These are phyloP conservation scores for Cutaneotrichosporon daszewskae DNA, from an alignment of 1,284 basidiomycete species.

Conservation along the genomic window DNA sequence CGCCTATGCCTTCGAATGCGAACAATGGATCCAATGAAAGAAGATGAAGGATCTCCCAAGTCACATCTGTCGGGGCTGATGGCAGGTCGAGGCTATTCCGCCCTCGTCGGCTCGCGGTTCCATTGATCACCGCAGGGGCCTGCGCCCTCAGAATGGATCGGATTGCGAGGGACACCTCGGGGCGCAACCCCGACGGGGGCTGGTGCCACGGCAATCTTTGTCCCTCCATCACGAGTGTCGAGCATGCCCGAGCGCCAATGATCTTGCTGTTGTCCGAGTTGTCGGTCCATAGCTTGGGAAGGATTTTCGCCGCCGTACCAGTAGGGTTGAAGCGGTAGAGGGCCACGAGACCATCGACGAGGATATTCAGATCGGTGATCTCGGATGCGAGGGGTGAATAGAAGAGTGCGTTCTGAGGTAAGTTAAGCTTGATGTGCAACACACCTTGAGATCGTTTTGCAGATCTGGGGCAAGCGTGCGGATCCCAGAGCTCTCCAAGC, in stretches of 20 bases:
- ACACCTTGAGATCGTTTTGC: slow-evolving; percentile 63
- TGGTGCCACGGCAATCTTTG: slow-evolving; percentile 32
- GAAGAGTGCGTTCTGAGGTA: slow-evolving; percentile 34
- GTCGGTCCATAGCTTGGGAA: slow-evolving; percentile 65
- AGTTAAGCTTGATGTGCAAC: neutral
- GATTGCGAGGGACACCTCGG: slow-evolving; percentile 22
- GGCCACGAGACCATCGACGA: slow-evolving; percentile 66
- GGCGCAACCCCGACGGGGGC: slow-evolving; percentile 16
- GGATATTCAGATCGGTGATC: slow-evolving; percentile 72
- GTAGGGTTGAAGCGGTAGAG: slow-evolving; percentile 64
- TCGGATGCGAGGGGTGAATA: slow-evolving; percentile 23
- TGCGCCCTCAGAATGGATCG: slow-evolving; percentile 17
- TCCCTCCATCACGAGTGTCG: slow-evolving; percentile 51
- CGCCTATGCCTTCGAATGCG: slow-evolving; percentile 19
- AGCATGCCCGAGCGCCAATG: slow-evolving; percentile 64
- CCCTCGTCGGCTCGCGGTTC: slow-evolving; percentile 6
- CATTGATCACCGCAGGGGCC: slow-evolving; percentile 5
- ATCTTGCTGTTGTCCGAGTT: slow-evolving; percentile 72
- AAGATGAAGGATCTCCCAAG: slow-evolving; percentile 30
- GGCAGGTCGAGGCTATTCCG: slow-evolving; percentile 18
- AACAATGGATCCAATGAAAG: slow-evolving; percentile 28
- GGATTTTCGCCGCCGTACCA: slow-evolving; percentile 58
- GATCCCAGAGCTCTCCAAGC: slow-evolving; percentile 57
- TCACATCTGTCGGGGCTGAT: slow-evolving; percentile 20
- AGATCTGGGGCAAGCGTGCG: slow-evolving; percentile 63